phyloP scores from a whole-genome alignment of 225 moss, liverwort and hornwort genomes.

The Polytrichum commune region DNA sequence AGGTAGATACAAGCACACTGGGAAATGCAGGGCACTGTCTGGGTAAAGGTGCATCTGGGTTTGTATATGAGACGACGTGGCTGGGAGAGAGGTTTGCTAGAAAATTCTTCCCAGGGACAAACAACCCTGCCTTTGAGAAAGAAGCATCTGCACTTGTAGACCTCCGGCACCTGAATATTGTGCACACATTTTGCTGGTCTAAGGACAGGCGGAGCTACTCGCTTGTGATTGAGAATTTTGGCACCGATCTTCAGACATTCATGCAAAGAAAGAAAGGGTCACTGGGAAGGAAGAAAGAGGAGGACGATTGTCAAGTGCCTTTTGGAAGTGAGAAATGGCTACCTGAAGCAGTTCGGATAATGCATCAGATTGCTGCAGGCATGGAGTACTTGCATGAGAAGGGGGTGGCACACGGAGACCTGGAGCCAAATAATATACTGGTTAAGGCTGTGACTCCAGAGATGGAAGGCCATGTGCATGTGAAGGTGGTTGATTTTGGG shows the following conservation, averaged over 20 bases:
- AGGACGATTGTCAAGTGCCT: background rate
- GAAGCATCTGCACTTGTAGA: background rate
- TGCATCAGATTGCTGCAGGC: constrained; percentile 3
- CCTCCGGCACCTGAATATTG: background rate
- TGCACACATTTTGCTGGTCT: background rate
- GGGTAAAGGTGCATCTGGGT: constrained; percentile 3
- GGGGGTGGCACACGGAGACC: constrained; percentile 1
- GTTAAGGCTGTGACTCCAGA: background rate
- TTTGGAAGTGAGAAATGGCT: background rate
- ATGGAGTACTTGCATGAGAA: constrained; percentile 6
- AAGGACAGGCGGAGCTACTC: constrained; percentile 4
- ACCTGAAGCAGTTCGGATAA: background rate
- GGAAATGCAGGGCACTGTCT: background rate
- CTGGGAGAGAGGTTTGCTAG: constrained; percentile 2
- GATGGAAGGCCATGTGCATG: background rate
- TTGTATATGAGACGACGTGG: background rate
- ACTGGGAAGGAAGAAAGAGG: no score
- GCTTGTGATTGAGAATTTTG: background rate
- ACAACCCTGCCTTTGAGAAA: background rate
- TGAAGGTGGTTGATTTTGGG: constrained; percentile 8
- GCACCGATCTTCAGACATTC: constrained; percentile 2
- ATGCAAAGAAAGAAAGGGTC: constrained; percentile 3
- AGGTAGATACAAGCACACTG: background rate
- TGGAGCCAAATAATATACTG: constrained; percentile 5
- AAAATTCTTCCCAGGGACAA: background rate